Base-by-base conservation (phyloP, 2,329 filamentous ascomycete genomes). In the Bisporella sp. region DNA sequence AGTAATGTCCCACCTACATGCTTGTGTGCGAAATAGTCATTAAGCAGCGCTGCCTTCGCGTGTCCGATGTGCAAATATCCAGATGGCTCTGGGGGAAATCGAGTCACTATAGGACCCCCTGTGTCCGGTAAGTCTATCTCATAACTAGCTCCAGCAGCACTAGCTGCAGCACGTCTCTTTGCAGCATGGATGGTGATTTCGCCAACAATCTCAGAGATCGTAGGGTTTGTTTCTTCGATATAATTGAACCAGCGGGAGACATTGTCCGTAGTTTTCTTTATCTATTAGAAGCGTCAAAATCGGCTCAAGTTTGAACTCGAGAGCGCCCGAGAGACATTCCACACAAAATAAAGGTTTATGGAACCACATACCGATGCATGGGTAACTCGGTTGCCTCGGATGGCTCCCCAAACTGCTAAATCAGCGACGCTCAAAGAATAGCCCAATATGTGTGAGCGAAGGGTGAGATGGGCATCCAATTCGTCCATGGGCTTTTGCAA, bases 31-130 rank as follows among this genome's bases (percentile, higher is more conserved):
- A 97, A 97, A 76, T 95, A 97, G 68, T 97, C 91, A 73, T 93
- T 96, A 51, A 97, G 81, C 49, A 95, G 77, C 5, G 90, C 90
- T 31, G 90, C 90, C 73, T 97, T 97, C 60, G 90, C 89, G 73
- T 97, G 92, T 48, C 92, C 92, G 57, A 96, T 95, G 72, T 96
- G 92, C 42, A 96, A 81, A 67, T 95, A 96, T 55, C 90, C 90
- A 59, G 89, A 96, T 57, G 92, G 92, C 82, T 96, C 92, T 4
- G 92, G 92, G 12, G 92, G 84, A 72, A 97, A 97, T 62, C 91
- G 79, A 28, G 89, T 95, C 21, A 96, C 88, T 52, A 97, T 90
- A 3, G 89, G 90, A 66, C 92, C 84, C 39, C 92, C 88, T 7
- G 87, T 84, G 66, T 95, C 87, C 62, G 87, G 82, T 37, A 96